These are phyloP conservation scores for Talaromyces sp. DNA, from an alignment of 2,329 filamentous ascomycete genomes.

Conservation along the genomic window DNA sequence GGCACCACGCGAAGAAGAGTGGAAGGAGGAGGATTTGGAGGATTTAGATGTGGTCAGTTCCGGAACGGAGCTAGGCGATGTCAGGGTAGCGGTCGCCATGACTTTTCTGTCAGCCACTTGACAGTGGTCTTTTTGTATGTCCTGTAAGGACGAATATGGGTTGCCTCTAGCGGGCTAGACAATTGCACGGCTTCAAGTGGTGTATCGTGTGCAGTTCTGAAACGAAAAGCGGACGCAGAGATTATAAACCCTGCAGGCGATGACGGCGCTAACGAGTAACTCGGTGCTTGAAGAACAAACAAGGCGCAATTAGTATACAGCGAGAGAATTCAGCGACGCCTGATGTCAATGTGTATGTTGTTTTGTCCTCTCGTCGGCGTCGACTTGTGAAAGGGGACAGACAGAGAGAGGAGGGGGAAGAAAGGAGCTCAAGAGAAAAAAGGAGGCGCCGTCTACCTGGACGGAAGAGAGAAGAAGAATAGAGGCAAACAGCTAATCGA, in stretches of 20 bases:
- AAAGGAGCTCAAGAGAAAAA: conserved; percentile 15
- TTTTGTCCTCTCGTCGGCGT: neutral
- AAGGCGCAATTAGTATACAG: neutral
- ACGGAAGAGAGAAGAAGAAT: conserved; percentile 12
- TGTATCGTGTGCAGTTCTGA: conserved; percentile 1
- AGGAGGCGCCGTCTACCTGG: conserved; percentile 16
- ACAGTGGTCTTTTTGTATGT: neutral
- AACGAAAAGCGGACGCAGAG: neutral
- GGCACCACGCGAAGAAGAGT: conserved; percentile 71
- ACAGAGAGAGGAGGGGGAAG: conserved; percentile 18
- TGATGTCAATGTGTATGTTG: neutral
- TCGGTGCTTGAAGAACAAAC: neutral
- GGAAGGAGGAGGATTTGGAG: conserved; percentile 84
- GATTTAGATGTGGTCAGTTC: conserved; percentile 81
- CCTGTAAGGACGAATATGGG: neutral
- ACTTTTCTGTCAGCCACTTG: neutral
- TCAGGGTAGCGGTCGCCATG: conserved; percentile 12
- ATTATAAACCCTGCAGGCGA: neutral
- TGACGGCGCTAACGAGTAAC: neutral
- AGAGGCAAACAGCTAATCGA: conserved; percentile 8
- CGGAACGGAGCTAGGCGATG: conserved; percentile 61
- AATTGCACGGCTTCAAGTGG: neutral
- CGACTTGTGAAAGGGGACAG: neutral
- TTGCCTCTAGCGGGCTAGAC: neutral
- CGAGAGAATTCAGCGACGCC: neutral